Percentiles rank a stretch among this genome's conserved stretches.
phyloP scores from a whole-genome alignment of 2,329 filamentous ascomycete genomes.

The Talaromyces marneffei region DNA sequence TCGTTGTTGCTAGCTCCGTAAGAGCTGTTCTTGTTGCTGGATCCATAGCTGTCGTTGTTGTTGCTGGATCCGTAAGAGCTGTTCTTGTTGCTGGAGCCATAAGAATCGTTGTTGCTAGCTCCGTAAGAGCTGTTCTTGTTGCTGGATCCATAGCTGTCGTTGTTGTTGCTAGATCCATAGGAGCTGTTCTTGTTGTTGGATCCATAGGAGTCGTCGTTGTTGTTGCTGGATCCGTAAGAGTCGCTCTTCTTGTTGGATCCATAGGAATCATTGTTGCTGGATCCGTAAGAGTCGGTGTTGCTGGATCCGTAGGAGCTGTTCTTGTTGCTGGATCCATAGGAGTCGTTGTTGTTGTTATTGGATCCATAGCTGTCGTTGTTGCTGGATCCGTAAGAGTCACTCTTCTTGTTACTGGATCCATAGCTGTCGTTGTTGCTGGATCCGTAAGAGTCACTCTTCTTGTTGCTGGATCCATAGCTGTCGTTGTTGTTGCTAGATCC shows the following conservation, averaged over 20 bases:
- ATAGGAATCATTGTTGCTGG: background rate
- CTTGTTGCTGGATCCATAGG: background rate
- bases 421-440: background rate
- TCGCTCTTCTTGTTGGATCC: no score
- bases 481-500: background rate
- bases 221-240: background rate
- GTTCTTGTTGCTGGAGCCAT: background rate
- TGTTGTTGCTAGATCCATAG: background rate
- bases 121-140: background rate
- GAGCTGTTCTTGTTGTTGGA: background rate
- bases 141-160: background rate
- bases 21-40: background rate
- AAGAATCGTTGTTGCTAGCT: background rate
- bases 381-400: background rate
- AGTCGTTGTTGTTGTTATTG: background rate
- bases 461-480: background rate
- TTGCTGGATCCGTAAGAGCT: background rate
- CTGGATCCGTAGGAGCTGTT: background rate
- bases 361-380: background rate
- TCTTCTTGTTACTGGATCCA: background rate
- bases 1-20: conserved; percentile 3
- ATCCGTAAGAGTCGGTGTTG: background rate
- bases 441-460: background rate
- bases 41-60: background rate
- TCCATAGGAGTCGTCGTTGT: background rate